These are phyloP conservation scores for Penicillium cosmopolitanum DNA, from an alignment of 495 filamentous ascomycete species.

Conservation along the genomic window DNA sequence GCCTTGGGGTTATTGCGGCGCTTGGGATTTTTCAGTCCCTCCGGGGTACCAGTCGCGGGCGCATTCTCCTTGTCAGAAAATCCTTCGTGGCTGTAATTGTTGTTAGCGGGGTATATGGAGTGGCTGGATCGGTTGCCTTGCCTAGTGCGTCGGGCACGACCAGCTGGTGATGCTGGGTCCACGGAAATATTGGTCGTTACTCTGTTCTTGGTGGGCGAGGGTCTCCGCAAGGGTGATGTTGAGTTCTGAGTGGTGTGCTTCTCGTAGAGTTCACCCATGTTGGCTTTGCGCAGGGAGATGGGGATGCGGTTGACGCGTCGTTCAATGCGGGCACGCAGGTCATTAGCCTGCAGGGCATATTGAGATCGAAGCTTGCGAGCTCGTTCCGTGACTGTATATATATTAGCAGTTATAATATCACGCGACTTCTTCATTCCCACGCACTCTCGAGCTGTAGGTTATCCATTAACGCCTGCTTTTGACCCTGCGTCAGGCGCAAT, in stretches of 20 bases:
- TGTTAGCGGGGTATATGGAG: slow-evolving; percentile 18
- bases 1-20: slow-evolving; percentile 54
- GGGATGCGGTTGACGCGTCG: slow-evolving; percentile 95
- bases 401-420: neutral
- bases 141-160: slow-evolving; percentile 65
- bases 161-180: slow-evolving; percentile 35
- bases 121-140: slow-evolving; percentile 34
- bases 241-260: slow-evolving; percentile 50
- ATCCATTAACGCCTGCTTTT: slow-evolving; percentile 89
- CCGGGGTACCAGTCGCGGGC: slow-evolving; percentile 39
- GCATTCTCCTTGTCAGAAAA: slow-evolving; percentile 82
- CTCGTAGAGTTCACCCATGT: slow-evolving; percentile 79
- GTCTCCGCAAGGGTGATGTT: slow-evolving; percentile 34
- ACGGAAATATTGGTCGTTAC: slow-evolving; percentile 35
- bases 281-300: slow-evolving; percentile 72
- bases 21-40: slow-evolving; percentile 60
- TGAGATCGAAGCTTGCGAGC: slow-evolving; percentile 88
- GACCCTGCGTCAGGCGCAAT: slow-evolving; percentile 68
- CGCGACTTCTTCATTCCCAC: slow-evolving; percentile 26
- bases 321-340: slow-evolving; percentile 83
- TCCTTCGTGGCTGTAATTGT: slow-evolving; percentile 60
- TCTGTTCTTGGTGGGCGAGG: slow-evolving; percentile 36
- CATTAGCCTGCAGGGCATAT: slow-evolving; percentile 84
- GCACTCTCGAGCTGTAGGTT: slow-evolving; percentile 92
- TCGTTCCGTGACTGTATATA: slow-evolving; percentile 77